Evolutionary conservation across 352 stramenopile species (phyloP).

Genomic region (Pythium pyrilobum): DNA sequence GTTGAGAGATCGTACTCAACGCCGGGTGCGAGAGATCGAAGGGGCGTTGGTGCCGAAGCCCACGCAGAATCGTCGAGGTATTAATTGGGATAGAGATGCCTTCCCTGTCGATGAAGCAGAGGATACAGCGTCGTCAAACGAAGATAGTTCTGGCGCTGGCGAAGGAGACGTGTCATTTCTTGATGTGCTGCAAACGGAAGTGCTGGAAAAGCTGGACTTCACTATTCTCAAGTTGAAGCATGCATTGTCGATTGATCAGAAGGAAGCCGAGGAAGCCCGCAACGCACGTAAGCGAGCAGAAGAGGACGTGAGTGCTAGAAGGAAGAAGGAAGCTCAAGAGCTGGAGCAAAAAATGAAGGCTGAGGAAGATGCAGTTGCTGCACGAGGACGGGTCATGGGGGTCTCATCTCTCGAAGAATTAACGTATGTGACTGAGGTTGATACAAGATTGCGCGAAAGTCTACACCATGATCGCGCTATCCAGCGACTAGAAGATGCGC

Average conservation of each 20-base stretch:
- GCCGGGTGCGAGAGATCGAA: constrained; percentile 33
- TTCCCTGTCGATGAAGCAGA: constrained; percentile 10
- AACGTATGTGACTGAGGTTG: constrained; percentile 28
- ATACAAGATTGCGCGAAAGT: constrained; percentile 5
- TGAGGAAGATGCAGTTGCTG: constrained; percentile 28
- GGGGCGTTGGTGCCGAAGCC: constrained; percentile 1
- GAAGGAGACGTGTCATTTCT: constrained; percentile 12
- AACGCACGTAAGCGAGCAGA: constrained; percentile 8
- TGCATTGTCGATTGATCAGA: constrained; percentile 39
- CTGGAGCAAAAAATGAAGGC: constrained; percentile 20
- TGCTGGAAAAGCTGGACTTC: constrained; percentile 54
- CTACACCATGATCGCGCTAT: neutral
- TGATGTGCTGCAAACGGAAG: constrained; percentile 37
- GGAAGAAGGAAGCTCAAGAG: constrained; percentile 19
- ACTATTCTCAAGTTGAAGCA: constrained; percentile 63
- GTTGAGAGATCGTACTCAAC: constrained; percentile 17
- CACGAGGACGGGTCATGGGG: constrained; percentile 45
- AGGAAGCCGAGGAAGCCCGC: constrained; percentile 39
- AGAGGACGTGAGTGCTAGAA: neutral
- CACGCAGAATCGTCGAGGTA: neutral
- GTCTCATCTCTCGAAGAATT: constrained; percentile 41
- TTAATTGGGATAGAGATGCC: constrained; percentile 24
- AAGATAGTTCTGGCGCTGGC: neutral
- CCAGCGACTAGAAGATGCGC: neutral
- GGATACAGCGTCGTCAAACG: neutral